These are phyloP conservation scores for Aspergillus floridensis DNA, from an alignment of 2,329 filamentous ascomycete species.

Conservation along the genomic window DNA sequence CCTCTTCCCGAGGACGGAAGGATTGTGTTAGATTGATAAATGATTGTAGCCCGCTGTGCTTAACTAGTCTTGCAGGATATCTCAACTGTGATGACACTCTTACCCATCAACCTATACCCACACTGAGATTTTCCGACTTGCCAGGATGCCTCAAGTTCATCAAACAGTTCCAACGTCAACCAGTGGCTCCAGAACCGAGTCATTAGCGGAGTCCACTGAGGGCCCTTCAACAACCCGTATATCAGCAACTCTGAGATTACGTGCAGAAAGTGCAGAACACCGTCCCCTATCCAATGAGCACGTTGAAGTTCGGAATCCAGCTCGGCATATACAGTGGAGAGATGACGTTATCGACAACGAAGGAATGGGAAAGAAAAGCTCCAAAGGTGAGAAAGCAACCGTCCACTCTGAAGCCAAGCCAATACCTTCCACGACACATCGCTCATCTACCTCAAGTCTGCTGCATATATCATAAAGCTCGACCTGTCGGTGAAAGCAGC, in stretches of 20 bases:
- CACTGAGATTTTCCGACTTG: background rate
- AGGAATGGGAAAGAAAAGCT: slow-evolving; percentile 87
- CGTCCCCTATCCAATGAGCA: slow-evolving; percentile 3
- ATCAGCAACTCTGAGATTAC: slow-evolving; percentile 31
- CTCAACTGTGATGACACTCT: no score
- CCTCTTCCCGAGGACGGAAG: background rate
- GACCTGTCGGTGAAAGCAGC: slow-evolving; percentile 77
- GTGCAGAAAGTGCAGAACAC: slow-evolving; percentile 31
- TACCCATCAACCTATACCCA: no score
- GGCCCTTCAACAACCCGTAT: slow-evolving; percentile 23
- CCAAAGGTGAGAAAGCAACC: slow-evolving; percentile 65
- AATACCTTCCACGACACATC: background rate
- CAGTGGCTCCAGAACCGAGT: slow-evolving; percentile 29
- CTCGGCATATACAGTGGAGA: slow-evolving; percentile 80
- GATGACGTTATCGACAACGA: slow-evolving; percentile 95
- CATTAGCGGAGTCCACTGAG: slow-evolving; percentile 22
- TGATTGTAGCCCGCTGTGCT: background rate
- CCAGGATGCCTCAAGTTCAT: slow-evolving; percentile 40
- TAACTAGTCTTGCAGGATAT: background rate
- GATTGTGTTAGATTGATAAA: no score
- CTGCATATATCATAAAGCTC: slow-evolving; percentile 94
- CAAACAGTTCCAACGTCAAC: slow-evolving; percentile 17
- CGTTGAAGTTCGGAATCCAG: slow-evolving; percentile 29
- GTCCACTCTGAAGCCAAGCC: background rate
- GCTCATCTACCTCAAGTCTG: slow-evolving; percentile 64